Evolutionary conservation across 306 rosid genomes (phyloP).

Genomic region (Vachellia collinsii): DNA sequence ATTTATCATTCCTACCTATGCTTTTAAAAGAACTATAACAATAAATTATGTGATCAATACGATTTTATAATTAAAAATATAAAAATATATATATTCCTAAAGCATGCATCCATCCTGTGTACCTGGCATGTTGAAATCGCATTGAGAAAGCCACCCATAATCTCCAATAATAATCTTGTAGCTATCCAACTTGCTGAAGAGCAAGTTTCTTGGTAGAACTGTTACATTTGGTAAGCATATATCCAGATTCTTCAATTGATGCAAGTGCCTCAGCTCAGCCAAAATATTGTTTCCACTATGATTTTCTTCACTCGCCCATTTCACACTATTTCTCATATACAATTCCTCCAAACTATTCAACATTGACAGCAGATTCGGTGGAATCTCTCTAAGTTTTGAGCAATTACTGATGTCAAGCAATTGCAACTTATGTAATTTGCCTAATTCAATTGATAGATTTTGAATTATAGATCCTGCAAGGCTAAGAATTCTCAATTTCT

Average conservation of each 20-base stretch:
- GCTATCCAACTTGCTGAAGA: background rate
- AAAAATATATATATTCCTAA: background rate
- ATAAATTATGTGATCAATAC: too few relatives aligned
- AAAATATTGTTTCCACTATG: too few relatives aligned
- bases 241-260: conserved; percentile 34
- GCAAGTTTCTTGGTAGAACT: conserved; percentile 21
- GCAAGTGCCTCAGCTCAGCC: conserved; percentile 39
- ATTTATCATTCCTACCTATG: too few relatives aligned
- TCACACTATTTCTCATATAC: conserved; percentile 43
- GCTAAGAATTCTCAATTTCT: conserved; percentile 48
- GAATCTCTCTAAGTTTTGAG: conserved; percentile 41
- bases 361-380: conserved; percentile 37
- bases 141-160: background rate
- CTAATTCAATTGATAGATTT: conserved; percentile 35
- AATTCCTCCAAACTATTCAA: conserved; percentile 47
- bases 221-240: conserved; percentile 32
- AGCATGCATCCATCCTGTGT: conserved; percentile 20
- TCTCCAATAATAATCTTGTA: conserved; percentile 50
- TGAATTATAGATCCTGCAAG: conserved; percentile 17
- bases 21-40: too few relatives aligned
- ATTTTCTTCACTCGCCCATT: conserved; percentile 36
- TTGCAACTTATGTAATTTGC: conserved; percentile 31
- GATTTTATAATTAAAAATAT: background rate
- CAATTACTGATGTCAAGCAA: conserved; percentile 47
- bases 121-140: conserved; percentile 36